A percentile compares a stretch with the other conserved stretches of the same genome.
Evolutionary conservation across 371 early-diverging fungal genomes (phyloP).

Genomic region (Mortierella sp.): DNA sequence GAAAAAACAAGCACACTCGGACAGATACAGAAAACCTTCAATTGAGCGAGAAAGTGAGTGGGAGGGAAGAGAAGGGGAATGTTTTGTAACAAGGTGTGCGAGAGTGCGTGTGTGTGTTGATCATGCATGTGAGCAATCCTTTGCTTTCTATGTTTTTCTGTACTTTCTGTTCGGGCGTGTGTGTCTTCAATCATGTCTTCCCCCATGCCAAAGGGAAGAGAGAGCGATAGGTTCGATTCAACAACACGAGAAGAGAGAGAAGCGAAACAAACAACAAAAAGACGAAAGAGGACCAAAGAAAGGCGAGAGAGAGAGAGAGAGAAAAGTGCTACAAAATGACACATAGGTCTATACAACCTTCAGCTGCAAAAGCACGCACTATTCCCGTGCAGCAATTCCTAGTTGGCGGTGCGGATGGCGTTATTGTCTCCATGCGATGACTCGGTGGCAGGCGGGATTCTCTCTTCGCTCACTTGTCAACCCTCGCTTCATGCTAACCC

Average conservation of each 20-base stretch:
- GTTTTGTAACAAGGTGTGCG: constrained; percentile 5
- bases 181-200: background rate
- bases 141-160: background rate
- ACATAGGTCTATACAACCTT: constrained; percentile 19
- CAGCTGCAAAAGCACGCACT: constrained; percentile 32
- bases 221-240: background rate
- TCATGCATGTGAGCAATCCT: constrained; percentile 20
- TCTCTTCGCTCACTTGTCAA: background rate
- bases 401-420: constrained; percentile 9
- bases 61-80: background rate
- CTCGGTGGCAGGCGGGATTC: background rate
- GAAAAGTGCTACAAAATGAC: background rate
- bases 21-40: background rate
- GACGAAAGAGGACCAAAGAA: constrained; percentile 20
- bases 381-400: background rate
- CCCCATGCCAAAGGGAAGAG: background rate
- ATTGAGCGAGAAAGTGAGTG: background rate
- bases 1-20: background rate
- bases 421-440: constrained; percentile 5
- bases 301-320: constrained; percentile 9
- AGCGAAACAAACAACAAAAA: background rate
- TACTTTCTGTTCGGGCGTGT: background rate
- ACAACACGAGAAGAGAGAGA: background rate
- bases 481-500: background rate
- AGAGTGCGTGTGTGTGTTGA: background rate